These are phyloP conservation scores for Trichoderma orchidacearum DNA, from an alignment of 495 filamentous ascomycete species.

Conservation along the genomic window DNA sequence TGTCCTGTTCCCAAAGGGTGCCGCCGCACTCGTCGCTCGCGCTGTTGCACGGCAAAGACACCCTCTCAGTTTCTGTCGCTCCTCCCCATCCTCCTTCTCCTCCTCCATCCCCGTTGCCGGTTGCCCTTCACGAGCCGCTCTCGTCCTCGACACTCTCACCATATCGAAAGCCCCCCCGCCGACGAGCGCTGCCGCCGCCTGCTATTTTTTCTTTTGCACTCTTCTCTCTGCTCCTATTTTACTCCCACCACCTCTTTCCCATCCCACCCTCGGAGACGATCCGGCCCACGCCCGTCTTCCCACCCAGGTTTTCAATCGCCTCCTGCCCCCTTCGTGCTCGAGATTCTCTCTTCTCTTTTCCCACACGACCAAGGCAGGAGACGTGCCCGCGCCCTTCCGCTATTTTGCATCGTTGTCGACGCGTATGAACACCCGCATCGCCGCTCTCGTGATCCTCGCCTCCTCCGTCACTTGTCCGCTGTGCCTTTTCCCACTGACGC, in stretches of 20 bases:
- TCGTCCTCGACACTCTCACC: background rate
- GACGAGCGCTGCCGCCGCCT: background rate
- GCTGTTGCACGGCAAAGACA: conserved; percentile 1
- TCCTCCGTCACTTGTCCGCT: background rate
- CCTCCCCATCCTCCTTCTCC: background rate
- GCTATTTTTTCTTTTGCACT: conserved; percentile 11
- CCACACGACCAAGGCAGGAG: background rate
- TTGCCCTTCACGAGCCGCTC: background rate
- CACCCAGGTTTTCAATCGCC: background rate
- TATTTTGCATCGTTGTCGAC: background rate
- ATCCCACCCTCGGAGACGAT: conserved; percentile 10
- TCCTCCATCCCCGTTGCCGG: background rate
- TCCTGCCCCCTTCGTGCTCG: background rate
- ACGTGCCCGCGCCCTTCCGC: conserved; percentile 1
- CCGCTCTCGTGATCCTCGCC: background rate
- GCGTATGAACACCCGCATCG: conserved; percentile 2
- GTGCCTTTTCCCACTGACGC: background rate
- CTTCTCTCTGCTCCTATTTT: conserved; percentile 8
- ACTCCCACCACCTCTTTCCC: conserved; percentile 2
- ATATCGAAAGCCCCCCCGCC: background rate
- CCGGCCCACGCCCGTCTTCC: conserved; percentile 13
- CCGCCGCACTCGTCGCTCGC: background rate
- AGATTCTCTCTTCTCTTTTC: background rate
- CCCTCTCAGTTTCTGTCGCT: background rate
- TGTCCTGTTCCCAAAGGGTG: background rate